phyloP scores from a whole-genome alignment of 352 stramenopile genomes.

The Phytophthora lateralis region DNA sequence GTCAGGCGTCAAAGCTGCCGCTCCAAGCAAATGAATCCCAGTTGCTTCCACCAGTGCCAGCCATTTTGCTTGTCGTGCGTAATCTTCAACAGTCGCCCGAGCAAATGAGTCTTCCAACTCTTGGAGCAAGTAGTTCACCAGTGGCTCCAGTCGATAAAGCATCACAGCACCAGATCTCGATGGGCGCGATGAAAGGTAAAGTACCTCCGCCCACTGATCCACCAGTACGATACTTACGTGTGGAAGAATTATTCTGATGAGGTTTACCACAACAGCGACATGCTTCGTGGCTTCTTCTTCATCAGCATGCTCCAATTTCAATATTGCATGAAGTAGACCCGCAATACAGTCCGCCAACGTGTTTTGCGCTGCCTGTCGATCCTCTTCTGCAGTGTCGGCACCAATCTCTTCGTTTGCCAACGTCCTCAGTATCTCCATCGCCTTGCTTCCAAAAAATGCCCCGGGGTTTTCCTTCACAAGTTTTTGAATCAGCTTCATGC shows the following conservation, averaged over 20 bases:
- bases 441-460: conserved; percentile 35
- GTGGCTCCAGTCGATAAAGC: conserved; percentile 22
- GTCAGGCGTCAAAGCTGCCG: conserved; percentile 15
- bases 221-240: conserved; percentile 65
- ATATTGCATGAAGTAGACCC: conserved; percentile 47
- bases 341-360: conserved; percentile 60
- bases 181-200: conserved; percentile 53
- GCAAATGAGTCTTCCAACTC: conserved; percentile 67
- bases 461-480: conserved; percentile 49
- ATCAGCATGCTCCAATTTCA: conserved; percentile 32
- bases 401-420: conserved; percentile 50
- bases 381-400: conserved; percentile 52
- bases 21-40: conserved; percentile 50
- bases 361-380: conserved; percentile 61
- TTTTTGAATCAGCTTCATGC: conserved; percentile 54
- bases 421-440: conserved; percentile 30
- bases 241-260: conserved; percentile 53
- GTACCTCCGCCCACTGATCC: conserved; percentile 60
- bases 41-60: conserved; percentile 59
- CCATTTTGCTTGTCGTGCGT: conserved; percentile 80
- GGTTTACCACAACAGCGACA: conserved; percentile 28
- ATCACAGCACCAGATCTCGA: conserved; percentile 30
- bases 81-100: conserved; percentile 64
- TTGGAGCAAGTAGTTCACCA: conserved; percentile 41
- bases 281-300: conserved; percentile 25